A percentile compares a stretch with the other conserved stretches of the same genome.
These are phyloP conservation scores for Fusarium zealandicum DNA, from an alignment of 2,329 filamentous ascomycete species.

Conservation along the genomic window DNA sequence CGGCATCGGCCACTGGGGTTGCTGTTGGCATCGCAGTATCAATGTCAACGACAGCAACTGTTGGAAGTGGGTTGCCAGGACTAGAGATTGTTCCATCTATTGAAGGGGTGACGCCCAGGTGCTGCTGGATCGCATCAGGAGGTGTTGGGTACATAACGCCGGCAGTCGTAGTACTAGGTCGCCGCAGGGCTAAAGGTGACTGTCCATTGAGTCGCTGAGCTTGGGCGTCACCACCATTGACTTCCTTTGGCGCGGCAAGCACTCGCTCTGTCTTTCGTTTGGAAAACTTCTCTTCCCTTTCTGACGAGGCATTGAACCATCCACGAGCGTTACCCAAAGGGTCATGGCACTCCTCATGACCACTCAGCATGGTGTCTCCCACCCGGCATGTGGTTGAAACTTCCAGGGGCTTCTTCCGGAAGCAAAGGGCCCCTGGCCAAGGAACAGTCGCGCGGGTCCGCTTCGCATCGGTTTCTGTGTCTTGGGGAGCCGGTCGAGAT, in stretches of 20 bases:
- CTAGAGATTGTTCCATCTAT: slow-evolving; percentile 64
- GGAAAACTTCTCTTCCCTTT: slow-evolving; percentile 56
- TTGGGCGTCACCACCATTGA: slow-evolving; percentile 52
- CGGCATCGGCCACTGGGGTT: slow-evolving; percentile 29
- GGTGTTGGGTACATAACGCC: slow-evolving; percentile 75
- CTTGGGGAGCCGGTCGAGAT: slow-evolving; percentile 53
- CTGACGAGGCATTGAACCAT: slow-evolving; percentile 55
- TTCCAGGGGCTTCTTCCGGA: slow-evolving; percentile 56
- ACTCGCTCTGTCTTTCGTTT: slow-evolving; percentile 62
- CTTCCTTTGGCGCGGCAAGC: slow-evolving; percentile 51
- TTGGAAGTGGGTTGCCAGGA: slow-evolving; percentile 55
- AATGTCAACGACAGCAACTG: slow-evolving; percentile 42
- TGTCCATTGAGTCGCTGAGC: slow-evolving; percentile 55
- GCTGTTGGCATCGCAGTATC: slow-evolving; percentile 37
- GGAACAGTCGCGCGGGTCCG: slow-evolving; percentile 54
- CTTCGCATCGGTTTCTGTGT: slow-evolving; percentile 53
- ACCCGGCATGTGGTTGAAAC: slow-evolving; percentile 49
- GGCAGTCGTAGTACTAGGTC: slow-evolving; percentile 55
- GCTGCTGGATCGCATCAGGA: slow-evolving; percentile 68
- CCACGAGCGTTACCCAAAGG: slow-evolving; percentile 55
- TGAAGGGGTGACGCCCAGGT: slow-evolving; percentile 61
- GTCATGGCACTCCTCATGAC: slow-evolving; percentile 55
- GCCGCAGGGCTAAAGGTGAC: slow-evolving; percentile 60
- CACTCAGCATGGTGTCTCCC: slow-evolving; percentile 49
- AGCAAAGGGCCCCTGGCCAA: slow-evolving; percentile 64